Evolutionary conservation across 2,329 filamentous ascomycete species (phyloP).

Genomic region (Huntiella abstrusa): DNA sequence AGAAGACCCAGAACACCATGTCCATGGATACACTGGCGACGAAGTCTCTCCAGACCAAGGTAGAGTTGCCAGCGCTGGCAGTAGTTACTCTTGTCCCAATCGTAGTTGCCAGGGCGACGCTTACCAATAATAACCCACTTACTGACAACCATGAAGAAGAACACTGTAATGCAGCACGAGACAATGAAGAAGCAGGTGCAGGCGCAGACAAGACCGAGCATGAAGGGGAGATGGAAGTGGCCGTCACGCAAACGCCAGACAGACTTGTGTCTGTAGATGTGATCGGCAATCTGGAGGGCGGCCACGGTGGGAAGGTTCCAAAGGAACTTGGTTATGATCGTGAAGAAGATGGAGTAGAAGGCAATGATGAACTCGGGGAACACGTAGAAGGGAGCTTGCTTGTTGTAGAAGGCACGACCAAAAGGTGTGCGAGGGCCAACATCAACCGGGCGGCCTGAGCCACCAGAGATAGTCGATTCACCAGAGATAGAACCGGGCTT

Average conservation of each 20-base stretch:
- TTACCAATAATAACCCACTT: conserved; percentile 35
- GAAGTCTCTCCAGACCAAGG: conserved; percentile 30
- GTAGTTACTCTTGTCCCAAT: conserved; percentile 37
- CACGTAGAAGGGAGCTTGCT: conserved; percentile 30
- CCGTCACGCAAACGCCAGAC: conserved; percentile 8
- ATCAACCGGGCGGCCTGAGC: neutral
- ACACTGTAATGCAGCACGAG: conserved; percentile 23
- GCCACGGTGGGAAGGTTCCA: conserved; percentile 32
- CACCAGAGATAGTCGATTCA: neutral
- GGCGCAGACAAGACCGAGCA: conserved; percentile 23
- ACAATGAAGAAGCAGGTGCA: conserved; percentile 25
- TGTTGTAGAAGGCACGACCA: conserved; percentile 35
- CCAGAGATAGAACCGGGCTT: neutral
- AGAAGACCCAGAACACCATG: conserved; percentile 32
- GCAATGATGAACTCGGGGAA: conserved; percentile 28
- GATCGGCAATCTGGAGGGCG: conserved; percentile 27
- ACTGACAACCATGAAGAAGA: conserved; percentile 22
- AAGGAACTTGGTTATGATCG: conserved; percentile 20
- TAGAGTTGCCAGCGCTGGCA: conserved; percentile 40
- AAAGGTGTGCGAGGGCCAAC: conserved; percentile 22
- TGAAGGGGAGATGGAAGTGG: conserved; percentile 18
- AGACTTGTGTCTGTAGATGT: conserved; percentile 16
- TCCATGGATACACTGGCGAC: conserved; percentile 29
- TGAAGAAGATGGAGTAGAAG: conserved; percentile 28
- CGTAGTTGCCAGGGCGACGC: conserved; percentile 31